Base-by-base conservation (phyloP, 1,284 basidiomycete genomes). In the Volvariella volvacea region DNA sequence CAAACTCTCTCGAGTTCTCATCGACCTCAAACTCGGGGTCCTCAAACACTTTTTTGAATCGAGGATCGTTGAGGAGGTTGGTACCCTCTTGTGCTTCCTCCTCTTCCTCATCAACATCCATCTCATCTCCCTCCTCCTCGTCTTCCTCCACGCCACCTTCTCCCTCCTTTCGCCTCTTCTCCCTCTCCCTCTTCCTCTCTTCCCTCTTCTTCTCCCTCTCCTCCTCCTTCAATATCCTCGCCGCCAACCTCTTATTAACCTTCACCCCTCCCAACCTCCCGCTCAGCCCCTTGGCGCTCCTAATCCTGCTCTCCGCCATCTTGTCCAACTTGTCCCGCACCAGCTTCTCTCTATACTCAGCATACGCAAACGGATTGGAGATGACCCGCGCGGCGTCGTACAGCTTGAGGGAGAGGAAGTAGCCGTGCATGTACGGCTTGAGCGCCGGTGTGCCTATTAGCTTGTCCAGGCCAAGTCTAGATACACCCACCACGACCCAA, bases 351-450 rank as follows among this genome's bases (percentile, higher is more conserved):
- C 92, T 84, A 62, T 97, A 86, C 59, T 99, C 96, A 41, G 83
- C 84, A 60, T 98, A 98, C 3, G 86, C 92, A 59, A 92, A 95
- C 0, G 96, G 96, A 67, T 99, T 97, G 49, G 91, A 86, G 54
- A 99, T 92, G 55, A 97, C 78, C 28, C 94, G 83, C 1, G 96
- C 96, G 42, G 93, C 88, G 56, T 96, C 91, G 73, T 99, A 99
- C 4, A 98, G 78, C 57, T 92, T 88, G 63, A 99, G 81, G 8
- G 92, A 88, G 53, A 99, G 68, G 71, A 99, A 99, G 80, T 94
- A 98, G 41, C 96, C 96, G 65, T 99, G 96, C 95, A 99, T 98
- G 69, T 99, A 99, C 1, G 96, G 95, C 63, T 95, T 94, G 72
- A 99, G 86, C 12, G 90, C 80, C 9, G 92, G 83, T 1, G 93